Conservation (phyloP, 768 basidiomycete species). For the Amylocystis lapponica region DNA sequence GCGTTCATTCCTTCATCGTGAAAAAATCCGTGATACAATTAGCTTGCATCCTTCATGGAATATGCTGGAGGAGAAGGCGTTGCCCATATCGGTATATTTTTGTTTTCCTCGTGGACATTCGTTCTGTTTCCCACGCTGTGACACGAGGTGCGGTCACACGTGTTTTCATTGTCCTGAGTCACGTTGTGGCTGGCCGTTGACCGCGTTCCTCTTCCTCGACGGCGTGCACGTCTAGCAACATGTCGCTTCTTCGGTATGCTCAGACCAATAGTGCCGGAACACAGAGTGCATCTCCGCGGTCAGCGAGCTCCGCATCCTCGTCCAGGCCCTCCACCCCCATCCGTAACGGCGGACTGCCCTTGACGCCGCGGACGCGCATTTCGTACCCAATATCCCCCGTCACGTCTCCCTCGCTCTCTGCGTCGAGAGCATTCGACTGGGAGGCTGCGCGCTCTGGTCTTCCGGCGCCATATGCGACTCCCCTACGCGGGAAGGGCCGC, state of each 20-base stretch:
- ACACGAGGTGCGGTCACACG: too few relatives aligned
- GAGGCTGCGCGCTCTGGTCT: constrained; percentile 67
- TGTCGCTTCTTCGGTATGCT: constrained; percentile 19
- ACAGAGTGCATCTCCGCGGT: background rate
- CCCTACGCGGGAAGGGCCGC: constrained; percentile 41
- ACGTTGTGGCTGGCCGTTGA: too few relatives aligned
- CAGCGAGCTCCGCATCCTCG: constrained; percentile 7
- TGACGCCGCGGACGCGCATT: constrained; percentile 40
- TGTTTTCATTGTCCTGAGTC: too few relatives aligned
- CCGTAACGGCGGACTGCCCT: constrained; percentile 19
- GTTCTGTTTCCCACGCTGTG: too few relatives aligned
- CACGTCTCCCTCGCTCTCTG: constrained; percentile 68
- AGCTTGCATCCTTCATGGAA: too few relatives aligned
- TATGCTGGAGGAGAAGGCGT: too few relatives aligned
- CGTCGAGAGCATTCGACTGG: constrained; percentile 82
- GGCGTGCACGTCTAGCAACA: too few relatives aligned
- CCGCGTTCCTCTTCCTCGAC: background rate
- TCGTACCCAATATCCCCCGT: constrained; percentile 48
- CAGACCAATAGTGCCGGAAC: constrained; percentile 20
- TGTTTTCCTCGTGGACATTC: too few relatives aligned
- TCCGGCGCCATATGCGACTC: constrained; percentile 70
- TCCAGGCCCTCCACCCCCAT: constrained; percentile 23
- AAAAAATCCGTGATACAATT: background rate
- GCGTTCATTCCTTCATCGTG: background rate
- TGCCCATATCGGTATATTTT: too few relatives aligned